Evolutionary conservation across 345 rosid species (phyloP).

Genomic region (Gossypium stocksii): DNA sequence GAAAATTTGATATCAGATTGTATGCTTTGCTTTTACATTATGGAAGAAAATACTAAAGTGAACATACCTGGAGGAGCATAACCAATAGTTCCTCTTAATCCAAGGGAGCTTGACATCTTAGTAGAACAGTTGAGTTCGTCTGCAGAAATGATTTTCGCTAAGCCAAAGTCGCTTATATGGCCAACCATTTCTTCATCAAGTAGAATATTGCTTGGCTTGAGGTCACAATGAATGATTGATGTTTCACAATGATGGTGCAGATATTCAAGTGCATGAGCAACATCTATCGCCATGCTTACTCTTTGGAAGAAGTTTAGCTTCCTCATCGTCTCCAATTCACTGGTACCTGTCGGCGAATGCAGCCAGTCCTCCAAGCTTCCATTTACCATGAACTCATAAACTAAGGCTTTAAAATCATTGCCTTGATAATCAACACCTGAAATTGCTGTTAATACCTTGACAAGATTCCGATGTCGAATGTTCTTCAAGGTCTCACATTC

Average conservation of each 20-base stretch:
- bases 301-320: neutral
- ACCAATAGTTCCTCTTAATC: slow-evolving; percentile 14
- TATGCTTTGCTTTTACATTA: neutral
- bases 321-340: neutral
- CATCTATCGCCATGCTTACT: neutral
- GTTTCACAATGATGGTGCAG: slow-evolving; percentile 19
- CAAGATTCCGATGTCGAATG: slow-evolving; percentile 39
- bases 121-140: neutral
- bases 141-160: neutral
- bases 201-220: slow-evolving; percentile 13
- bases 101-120: slow-evolving; percentile 10
- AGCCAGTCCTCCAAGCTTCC: slow-evolving; percentile 21
- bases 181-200: slow-evolving; percentile 4
- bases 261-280: slow-evolving; percentile 22
- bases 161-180: slow-evolving; percentile 14
- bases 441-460: slow-evolving; percentile 27
- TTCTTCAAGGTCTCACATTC: slow-evolving; percentile 9
- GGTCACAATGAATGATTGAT: slow-evolving; percentile 25
- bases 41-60: neutral
- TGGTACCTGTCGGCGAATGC: neutral
- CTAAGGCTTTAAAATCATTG: slow-evolving; percentile 14
- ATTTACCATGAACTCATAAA: slow-evolving; percentile 16
- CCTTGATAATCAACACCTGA: slow-evolving; percentile 10
- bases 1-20: neutral
- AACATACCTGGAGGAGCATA: neutral